Base-by-base conservation (phyloP, 2,329 filamentous ascomycete species). In the Fusarium irregulare region DNA sequence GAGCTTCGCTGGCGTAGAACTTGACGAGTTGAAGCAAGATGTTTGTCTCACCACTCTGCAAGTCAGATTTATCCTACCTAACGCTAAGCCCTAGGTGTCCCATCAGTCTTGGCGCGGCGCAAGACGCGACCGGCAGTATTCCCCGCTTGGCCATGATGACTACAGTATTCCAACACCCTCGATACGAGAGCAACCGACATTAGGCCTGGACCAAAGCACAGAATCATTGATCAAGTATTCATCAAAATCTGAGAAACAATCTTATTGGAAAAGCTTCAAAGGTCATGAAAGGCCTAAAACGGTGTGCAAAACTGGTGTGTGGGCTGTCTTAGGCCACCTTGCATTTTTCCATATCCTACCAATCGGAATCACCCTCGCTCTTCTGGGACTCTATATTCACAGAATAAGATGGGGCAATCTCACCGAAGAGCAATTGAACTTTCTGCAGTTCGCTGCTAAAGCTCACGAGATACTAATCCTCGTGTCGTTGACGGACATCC, bases 391-490 rank as follows among this genome's bases (percentile, higher is more conserved):
- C 4, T 57, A 58, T 10, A 16, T 60, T 11, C 32, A 13, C 20
- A n/a, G 46, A 7, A 40, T 37, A 23, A 30, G 58, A 21, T 60
- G 51, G 58, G 44, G 18, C 1, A 5, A 56, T 9, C 30, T 54
- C 7, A 49, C 44, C 8, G 21, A 4, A 4, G 45, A 64, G 16
- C 30, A 48, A 10, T 7, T 62, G 0, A 64, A 48, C 3, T 20
- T n/a, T 4, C 14, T 62, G 11, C 61, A 62, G 11, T 64, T 64
- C 11, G 57, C 37, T 13, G 57, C 61, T 4, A 62, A 62, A 30
- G 57, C 23, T 0, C 57, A 56, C 12, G 61, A 56, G 13, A 37
- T 56, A 1, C 12, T 56, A 1, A 41, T 64, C 6, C 13, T 56
- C 11, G 14, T 64, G 1, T 64, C 61, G 0, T 27, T 61, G 12